These are phyloP conservation scores for Daldinia grandis DNA, from an alignment of 495 filamentous ascomycete species.

Conservation along the genomic window DNA sequence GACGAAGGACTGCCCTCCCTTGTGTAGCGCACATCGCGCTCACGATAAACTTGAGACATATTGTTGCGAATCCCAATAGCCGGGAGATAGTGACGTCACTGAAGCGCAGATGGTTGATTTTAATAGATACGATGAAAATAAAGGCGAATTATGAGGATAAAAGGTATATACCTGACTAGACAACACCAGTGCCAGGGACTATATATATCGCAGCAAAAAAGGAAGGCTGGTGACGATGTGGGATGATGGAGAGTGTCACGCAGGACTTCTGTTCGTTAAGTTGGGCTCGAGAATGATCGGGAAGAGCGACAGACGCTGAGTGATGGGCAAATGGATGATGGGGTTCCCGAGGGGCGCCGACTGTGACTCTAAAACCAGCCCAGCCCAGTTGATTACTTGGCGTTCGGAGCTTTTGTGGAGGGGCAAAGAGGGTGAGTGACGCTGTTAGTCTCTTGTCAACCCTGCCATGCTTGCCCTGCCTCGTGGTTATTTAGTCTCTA, in stretches of 20 bases:
- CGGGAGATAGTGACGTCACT: constrained; percentile 40
- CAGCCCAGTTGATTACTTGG: constrained; percentile 34
- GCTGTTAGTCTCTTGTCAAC: constrained; percentile 11
- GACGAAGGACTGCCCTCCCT: constrained; percentile 57
- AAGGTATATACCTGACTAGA: constrained; percentile 1
- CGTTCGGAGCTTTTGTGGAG: constrained; percentile 38
- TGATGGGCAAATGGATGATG: constrained; percentile 15
- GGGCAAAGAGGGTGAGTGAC: constrained; percentile 19
- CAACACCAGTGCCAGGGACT: constrained; percentile 4
- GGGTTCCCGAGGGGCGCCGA: constrained; percentile 38
- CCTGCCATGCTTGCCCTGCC: constrained; percentile 28
- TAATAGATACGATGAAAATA: not conserved
- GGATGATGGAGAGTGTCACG: constrained; percentile 41
- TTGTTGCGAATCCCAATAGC: constrained; percentile 26
- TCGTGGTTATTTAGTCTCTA: constrained; percentile 34
- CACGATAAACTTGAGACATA: constrained; percentile 60
- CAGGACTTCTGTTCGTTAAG: constrained; percentile 24
- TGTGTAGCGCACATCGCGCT: constrained; percentile 54
- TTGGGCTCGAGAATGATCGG: constrained; percentile 30
- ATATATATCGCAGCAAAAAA: constrained; percentile 31
- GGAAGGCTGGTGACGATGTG: constrained; percentile 38
- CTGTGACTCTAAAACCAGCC: constrained; percentile 35
- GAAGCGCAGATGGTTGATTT: constrained; percentile 10
- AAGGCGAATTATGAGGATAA: constrained; percentile 10
- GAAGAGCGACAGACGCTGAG: constrained; percentile 28